Percentiles rank a stretch among this genome's conserved stretches.
These are phyloP conservation scores for Puya raimondii DNA, from an alignment of 176 grass and related monocot genomes.

Conservation along the genomic window DNA sequence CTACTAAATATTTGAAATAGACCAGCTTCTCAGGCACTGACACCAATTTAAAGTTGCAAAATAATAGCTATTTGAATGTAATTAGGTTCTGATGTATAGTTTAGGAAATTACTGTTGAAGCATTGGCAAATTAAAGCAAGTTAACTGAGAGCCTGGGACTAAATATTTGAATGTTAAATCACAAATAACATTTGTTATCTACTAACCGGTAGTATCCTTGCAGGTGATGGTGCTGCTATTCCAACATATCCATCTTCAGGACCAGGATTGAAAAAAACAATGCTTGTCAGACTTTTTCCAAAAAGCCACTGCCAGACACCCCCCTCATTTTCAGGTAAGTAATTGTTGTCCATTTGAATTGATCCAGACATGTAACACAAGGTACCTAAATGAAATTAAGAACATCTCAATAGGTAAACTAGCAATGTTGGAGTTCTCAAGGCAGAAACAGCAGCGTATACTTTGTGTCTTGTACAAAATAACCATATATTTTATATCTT, in stretches of 20 bases:
- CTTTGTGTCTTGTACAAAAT: too few species aligned
- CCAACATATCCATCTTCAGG: slow-evolving; percentile 84
- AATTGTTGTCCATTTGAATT: slow-evolving; percentile 83
- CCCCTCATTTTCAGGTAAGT: slow-evolving; percentile 73
- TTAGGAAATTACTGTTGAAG: too few species aligned
- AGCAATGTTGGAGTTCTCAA: background rate
- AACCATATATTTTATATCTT: too few species aligned
- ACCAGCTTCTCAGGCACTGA: too few species aligned
- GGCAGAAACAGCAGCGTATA: background rate
- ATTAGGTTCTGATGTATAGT: too few species aligned
- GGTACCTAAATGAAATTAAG: slow-evolving; percentile 37
- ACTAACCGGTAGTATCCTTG: slow-evolving; percentile 76
- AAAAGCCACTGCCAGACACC: slow-evolving; percentile 95
- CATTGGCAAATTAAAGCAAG: too few species aligned
- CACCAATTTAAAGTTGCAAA: too few species aligned
- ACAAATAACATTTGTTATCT: background rate
- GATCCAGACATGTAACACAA: slow-evolving; percentile 83
- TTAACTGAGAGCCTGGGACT: background rate
- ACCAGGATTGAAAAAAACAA: slow-evolving; percentile 61
- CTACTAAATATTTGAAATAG: too few species aligned
- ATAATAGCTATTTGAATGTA: too few species aligned
- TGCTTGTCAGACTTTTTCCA: slow-evolving; percentile 69
- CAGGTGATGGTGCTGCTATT: slow-evolving; percentile 68
- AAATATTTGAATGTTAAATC: background rate
- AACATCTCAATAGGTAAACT: background rate